phyloP scores from a whole-genome alignment of 345 rosid species.

The Clarkia xantiana region DNA sequence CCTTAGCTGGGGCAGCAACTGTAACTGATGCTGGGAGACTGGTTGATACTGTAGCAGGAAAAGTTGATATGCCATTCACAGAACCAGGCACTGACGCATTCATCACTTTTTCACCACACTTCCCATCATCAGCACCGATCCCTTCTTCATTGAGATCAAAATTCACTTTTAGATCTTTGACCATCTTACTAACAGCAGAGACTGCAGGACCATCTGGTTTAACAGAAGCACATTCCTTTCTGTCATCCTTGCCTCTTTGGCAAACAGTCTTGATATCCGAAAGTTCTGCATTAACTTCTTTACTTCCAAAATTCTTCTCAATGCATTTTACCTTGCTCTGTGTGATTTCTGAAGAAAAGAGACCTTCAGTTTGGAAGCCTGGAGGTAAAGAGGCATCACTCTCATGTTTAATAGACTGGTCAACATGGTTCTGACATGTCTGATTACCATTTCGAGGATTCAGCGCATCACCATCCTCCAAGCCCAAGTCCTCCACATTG shows the following conservation, averaged over 20 bases:
- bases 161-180: constrained; percentile 35
- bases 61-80: constrained; percentile 19
- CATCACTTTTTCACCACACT: constrained; percentile 16
- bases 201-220: constrained; percentile 12
- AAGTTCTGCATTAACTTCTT: not conserved
- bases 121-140: constrained; percentile 39
- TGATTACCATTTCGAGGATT: constrained; percentile 16
- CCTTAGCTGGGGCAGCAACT: constrained; percentile 35
- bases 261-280: not conserved
- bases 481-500: not conserved
- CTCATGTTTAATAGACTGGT: not conserved
- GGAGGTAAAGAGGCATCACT: not conserved
- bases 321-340: not conserved
- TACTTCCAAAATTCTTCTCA: not conserved
- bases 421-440: not conserved
- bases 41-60: constrained; percentile 25
- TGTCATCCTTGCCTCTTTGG: constrained; percentile 22
- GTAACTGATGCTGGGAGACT: constrained; percentile 47
- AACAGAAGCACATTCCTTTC: constrained; percentile 23
- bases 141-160: constrained; percentile 89
- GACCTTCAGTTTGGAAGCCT: not conserved
- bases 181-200: constrained; percentile 19
- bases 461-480: too few relatives aligned
- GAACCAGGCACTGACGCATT: constrained; percentile 22
- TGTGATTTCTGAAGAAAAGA: not conserved